Base-by-base conservation (phyloP, 192 early-diverging fungal species). In the Funneliformis mosseae region DNA sequence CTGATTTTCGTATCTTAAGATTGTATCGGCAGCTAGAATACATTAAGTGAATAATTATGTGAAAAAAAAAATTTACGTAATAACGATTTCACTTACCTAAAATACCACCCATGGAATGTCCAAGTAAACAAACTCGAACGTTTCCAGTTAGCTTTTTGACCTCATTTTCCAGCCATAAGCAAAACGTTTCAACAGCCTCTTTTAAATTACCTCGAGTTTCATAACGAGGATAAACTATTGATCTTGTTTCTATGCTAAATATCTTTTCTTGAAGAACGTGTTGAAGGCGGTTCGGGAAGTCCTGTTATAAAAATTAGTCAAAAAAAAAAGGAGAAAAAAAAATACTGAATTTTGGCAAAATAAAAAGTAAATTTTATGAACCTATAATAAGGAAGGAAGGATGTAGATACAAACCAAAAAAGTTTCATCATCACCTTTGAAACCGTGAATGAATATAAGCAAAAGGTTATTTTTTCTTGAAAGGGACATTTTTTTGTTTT, bases 31-130 rank as follows among this genome's bases (percentile, higher is more conserved):
- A 23, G 79, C 89, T 90, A n/a, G n/a, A n/a, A n/a, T n/a, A n/a
- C n/a, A n/a, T n/a, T n/a, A n/a, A n/a, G n/a, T n/a, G n/a, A n/a
- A n/a, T n/a, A n/a, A 59, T 77, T 41, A 45, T 45, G 8, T 69
- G 48, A n/a, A 11, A 28, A 66, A 78, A 7, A 60, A 74, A 45
- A 46, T 46, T 38, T 5, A 64, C 21, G 5, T 21, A 64, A 10
- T 33, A 33, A 33, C 33, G 33, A 8, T 45, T n/a, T 18, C n/a
- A 21, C 75, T 80, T 89, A 91, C 90, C 87, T 18, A 90, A 86
- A 75, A 91, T 83, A 18, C 90, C 90, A 70, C 90, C 90, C 88
- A 91, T 90, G 8, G 89, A 90, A 79, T 91, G 84, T 3, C 88
- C 84, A 28, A 83, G 18, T 50, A 84, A 80, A 66, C 81, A 80